Evolutionary conservation across 805 yeast species (phyloP).

Genomic region (Metschnikowia amazonensis): DNA sequence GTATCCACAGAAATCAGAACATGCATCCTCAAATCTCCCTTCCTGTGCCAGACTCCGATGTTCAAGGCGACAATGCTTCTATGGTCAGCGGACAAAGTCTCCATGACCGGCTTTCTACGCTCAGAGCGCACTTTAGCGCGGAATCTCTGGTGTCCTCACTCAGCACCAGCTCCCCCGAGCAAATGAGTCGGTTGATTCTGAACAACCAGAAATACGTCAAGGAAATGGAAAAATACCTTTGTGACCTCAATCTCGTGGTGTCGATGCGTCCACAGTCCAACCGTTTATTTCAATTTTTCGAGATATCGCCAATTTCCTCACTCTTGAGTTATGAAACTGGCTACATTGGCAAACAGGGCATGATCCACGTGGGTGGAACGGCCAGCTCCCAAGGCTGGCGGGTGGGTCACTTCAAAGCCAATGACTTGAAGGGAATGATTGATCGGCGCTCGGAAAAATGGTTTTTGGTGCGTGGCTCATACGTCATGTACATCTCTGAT

Average conservation of each 20-base stretch:
- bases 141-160: conserved; percentile 21
- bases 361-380: conserved; percentile 70
- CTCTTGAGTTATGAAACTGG: conserved; percentile 78
- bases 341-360: conserved; percentile 86
- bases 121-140: conserved; percentile 30
- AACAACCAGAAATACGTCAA: conserved; percentile 39
- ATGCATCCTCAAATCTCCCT: background rate
- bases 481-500: conserved; percentile 80
- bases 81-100: conserved; percentile 19
- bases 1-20: background rate
- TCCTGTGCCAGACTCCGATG: background rate
- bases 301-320: conserved; percentile 83
- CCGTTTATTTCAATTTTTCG: conserved; percentile 79
- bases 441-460: conserved; percentile 88
- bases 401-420: conserved; percentile 79
- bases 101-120: conserved; percentile 25
- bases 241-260: conserved; percentile 53
- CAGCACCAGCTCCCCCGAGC: conserved; percentile 31
- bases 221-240: conserved; percentile 64
- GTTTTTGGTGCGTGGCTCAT: conserved; percentile 83
- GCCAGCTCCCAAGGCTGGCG: conserved; percentile 94
- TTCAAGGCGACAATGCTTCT: conserved; percentile 20
- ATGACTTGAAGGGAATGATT: conserved; percentile 82
- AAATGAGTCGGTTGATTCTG: conserved; percentile 19
- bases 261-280: conserved; percentile 79